Evolutionary conservation across 1,139 yeast species (phyloP), one percentile per base, ranked within the genome.

Genomic region (Yamadazyma mexicana): DNA sequence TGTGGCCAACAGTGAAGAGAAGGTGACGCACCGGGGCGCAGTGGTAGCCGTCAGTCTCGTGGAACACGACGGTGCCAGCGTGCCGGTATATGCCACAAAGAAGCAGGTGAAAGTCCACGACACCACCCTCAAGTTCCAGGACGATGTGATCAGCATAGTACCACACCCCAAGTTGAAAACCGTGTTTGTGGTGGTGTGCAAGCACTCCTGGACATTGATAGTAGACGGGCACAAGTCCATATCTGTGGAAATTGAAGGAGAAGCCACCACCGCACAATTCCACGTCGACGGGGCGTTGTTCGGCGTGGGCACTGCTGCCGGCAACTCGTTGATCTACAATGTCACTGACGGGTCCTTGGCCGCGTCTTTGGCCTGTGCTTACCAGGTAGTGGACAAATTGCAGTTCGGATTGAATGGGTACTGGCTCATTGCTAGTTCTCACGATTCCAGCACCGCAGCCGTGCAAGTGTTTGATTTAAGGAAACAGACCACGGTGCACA

Each of bases 341-440:
- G 48, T 79, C 17, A 59, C 72, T 10, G 62, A 60, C 16, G 73
- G 74, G 3, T 56, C n/a, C 9, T 44, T 61, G 18, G 75, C 67
- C 2, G 68, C 79, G 0, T 61, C 65, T 1, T 53, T 78, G n/a
- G 46, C 50, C 3, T 48, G 62, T 3, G 52, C 50, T 8, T 50
- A 56, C 23, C 50, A 57, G 0, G 39, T 43, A 1, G 66, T 80
- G 5, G 50, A 59, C 5, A 59, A 65, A 16, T 51, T 84, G 1
- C 55, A 59, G 35, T 85, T 85, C 63, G 83, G 85, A 7, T 65
- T 73, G 20, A 85, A 85, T 54, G 94, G 94, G 4, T 83, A 81
- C 58, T 83, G 88, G 84, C 59, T 84, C 39, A 63, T 51, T 59
- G 69, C 55, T 7, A 35, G 46, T 43, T 42, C 45, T 11, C 49